These are phyloP conservation scores for Rosa chinensis DNA, from an alignment of 306 rosid species.

Conservation along the genomic window DNA sequence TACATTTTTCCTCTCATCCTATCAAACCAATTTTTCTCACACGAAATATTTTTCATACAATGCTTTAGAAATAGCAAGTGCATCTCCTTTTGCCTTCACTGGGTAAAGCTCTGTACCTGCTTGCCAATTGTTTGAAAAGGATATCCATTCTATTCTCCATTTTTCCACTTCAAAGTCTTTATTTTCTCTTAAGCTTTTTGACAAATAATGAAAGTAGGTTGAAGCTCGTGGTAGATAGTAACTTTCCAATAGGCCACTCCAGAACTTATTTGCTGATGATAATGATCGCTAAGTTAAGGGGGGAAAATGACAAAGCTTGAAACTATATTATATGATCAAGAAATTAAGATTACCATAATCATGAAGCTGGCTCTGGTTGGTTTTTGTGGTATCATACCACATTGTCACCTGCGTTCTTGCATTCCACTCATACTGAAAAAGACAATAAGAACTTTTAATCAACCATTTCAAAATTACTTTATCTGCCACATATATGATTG, in stretches of 20 bases:
- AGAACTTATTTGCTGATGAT: conserved; percentile 71
- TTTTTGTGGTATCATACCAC: conserved; percentile 83
- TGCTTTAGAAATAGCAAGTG: conserved; percentile 61
- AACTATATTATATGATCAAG: not conserved
- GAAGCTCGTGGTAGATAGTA: conserved; percentile 92
- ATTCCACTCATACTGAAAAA: conserved; percentile 88
- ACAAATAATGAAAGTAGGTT: conserved; percentile 56
- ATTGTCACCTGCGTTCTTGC: conserved; percentile 93
- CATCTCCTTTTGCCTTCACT: conserved; percentile 63
- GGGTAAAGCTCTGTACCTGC: conserved; percentile 66
- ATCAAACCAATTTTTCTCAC: conserved; percentile 18
- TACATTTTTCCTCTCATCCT: not conserved
- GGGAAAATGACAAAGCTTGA: conserved; percentile 2
- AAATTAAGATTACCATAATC: conserved; percentile 67
- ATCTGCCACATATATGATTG: not conserved
- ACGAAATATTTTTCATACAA: conserved; percentile 59
- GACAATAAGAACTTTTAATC: not conserved
- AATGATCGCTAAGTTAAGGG: not conserved
- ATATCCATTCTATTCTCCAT: conserved; percentile 89
- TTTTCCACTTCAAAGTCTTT: conserved; percentile 55
- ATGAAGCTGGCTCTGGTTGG: conserved; percentile 79
- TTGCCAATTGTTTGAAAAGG: conserved; percentile 82
- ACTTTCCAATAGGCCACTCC: conserved; percentile 75
- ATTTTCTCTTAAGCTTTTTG: conserved; percentile 58
- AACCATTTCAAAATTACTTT: not conserved